Evolutionary conservation across 23 red algal species (phyloP), one percentile per base, ranked within the genome.

Genomic region (Agarophyton chilense): DNA sequence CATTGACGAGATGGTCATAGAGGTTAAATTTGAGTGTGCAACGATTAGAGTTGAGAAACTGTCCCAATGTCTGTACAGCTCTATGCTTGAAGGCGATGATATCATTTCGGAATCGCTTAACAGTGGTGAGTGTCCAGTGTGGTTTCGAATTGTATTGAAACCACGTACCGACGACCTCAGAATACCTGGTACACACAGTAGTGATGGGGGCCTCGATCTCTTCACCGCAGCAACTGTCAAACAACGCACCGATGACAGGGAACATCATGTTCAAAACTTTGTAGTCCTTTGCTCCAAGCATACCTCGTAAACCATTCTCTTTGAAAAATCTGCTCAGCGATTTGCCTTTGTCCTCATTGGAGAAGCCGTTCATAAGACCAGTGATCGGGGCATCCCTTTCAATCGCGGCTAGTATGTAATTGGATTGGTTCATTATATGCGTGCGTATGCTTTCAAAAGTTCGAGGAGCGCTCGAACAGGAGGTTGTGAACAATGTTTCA

Each of bases 201-300:
- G 51, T 54, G 51, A 54, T 54, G 4, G 51, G 51, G 4, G 51
- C 51, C 17, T 21, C 13, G 14, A 21, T 2, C 6, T 54, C 18
- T 78, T 78, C 36, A 39, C 24, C 72, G 17, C 63, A 70, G 63
- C 63, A 70, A 10, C 16, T 38, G 63, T 70, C 34, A 13, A 70
- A 40, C 21, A 70, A 70, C 2, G 63, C 63, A 29, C 63, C 63
- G 6, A 70, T 70, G 63, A 70, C 22, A 32, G 63, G 63, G 63
- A 70, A 70, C 4, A 78, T 40, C 72, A 78, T 78, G 38, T 78
- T 40, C 45, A 78, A 40, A n/a, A 40, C 72, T 33, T 47, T 40
- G 72, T 47, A 78, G 72, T 78, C 34, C 24, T 78, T 78, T 19
- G 72, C 72, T 39, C 49, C 72, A 18, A 78, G 0, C 72, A 78